These are phyloP conservation scores for Sungouiella thailandica DNA, from an alignment of 805 yeast species.

Conservation along the genomic window DNA sequence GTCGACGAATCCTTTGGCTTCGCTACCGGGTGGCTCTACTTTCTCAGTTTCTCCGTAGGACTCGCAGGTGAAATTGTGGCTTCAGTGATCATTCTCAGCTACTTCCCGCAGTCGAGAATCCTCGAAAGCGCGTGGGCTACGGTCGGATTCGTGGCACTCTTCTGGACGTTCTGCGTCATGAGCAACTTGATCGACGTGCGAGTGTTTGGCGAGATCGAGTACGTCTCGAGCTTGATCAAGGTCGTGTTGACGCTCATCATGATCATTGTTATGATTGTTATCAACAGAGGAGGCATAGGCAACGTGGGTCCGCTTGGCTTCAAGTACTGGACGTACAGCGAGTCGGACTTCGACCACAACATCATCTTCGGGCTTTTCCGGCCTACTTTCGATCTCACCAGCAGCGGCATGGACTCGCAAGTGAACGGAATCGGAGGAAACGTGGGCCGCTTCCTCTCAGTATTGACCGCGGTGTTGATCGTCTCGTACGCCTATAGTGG, in stretches of 20 bases:
- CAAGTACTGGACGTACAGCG: conserved; percentile 57
- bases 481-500: conserved; percentile 78
- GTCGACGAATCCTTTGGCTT: conserved; percentile 77
- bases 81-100: conserved; percentile 69
- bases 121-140: conserved; percentile 41
- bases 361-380: conserved; percentile 68
- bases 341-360: conserved; percentile 42
- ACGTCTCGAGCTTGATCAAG: conserved; percentile 54
- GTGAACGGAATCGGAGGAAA: conserved; percentile 55
- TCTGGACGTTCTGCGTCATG: conserved; percentile 40
- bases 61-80: conserved; percentile 80
- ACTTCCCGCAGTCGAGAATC: conserved; percentile 52
- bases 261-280: conserved; percentile 59
- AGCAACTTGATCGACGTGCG: conserved; percentile 66
- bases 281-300: conserved; percentile 56
- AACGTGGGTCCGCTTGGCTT: conserved; percentile 50
- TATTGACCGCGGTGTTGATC: conserved; percentile 56
- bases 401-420: conserved; percentile 49
- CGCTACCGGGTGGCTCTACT: conserved; percentile 69
- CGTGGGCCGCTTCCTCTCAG: conserved; percentile 55
- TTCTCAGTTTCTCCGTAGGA: conserved; percentile 66
- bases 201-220: conserved; percentile 71
- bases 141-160: conserved; percentile 62
- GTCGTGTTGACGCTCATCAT: conserved; percentile 47
- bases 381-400: conserved; percentile 65